A percentile compares a stretch with the other conserved stretches of the same genome.
These are phyloP conservation scores for Albizia julibrissin DNA, from an alignment of 306 rosid genomes.

Conservation along the genomic window DNA sequence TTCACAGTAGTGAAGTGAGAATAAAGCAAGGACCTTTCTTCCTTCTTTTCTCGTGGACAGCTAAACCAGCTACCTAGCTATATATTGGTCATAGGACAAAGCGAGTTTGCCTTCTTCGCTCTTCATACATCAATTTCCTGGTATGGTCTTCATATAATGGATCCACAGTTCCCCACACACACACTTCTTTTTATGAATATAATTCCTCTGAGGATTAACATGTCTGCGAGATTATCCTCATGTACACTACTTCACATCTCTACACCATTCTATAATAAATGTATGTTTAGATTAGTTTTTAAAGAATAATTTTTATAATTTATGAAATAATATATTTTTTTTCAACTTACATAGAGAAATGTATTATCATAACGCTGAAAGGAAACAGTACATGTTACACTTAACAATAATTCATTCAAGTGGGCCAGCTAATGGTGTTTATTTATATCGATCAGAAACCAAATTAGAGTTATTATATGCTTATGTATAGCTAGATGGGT, in stretches of 20 bases:
- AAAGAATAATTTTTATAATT: too few species aligned
- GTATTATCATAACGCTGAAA: not conserved
- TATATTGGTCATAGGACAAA: not conserved
- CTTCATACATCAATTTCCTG: not conserved
- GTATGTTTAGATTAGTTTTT: too few species aligned
- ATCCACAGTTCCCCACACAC: not conserved
- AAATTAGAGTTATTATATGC: not conserved
- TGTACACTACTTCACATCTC: not conserved
- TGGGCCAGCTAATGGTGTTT: not conserved
- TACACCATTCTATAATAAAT: not conserved
- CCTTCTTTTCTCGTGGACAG: not conserved
- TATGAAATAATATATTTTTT: too few species aligned
- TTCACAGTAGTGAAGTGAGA: constrained; percentile 39
- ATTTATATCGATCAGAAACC: constrained; percentile 5
- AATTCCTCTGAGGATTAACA: not conserved
- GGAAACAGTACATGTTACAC: not conserved
- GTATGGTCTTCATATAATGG: not conserved
- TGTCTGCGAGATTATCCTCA: not conserved
- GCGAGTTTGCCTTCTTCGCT: constrained; percentile 1
- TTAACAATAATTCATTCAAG: not conserved
- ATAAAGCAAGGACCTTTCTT: constrained; percentile 33
- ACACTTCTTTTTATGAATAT: not conserved
- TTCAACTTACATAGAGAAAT: too few species aligned
- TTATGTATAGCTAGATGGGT: not conserved
- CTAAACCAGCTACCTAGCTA: not conserved